phyloP scores from a whole-genome alignment of 1,139 yeast species.

The Geotrichum armillariae region DNA sequence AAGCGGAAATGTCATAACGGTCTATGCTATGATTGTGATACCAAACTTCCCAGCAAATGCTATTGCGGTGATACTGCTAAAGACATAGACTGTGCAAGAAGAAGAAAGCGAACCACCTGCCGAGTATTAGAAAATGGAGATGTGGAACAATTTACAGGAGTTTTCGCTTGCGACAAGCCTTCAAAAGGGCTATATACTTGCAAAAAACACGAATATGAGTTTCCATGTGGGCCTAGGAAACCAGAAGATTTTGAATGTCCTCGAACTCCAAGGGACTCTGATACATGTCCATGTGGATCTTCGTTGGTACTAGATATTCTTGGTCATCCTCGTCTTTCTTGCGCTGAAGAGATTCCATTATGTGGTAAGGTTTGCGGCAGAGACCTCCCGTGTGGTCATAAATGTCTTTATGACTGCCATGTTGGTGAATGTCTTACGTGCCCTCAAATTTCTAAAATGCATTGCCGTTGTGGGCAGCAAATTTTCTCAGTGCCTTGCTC shows the following conservation, averaged over 20 bases:
- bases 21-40: constrained; percentile 72
- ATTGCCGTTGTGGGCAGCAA: constrained; percentile 54
- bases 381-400: constrained; percentile 65
- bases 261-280: constrained; percentile 56
- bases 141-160: constrained; percentile 57
- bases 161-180: constrained; percentile 54
- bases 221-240: constrained; percentile 59
- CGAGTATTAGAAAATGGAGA: constrained; percentile 26
- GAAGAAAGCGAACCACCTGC: constrained; percentile 18
- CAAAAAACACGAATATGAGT: constrained; percentile 59
- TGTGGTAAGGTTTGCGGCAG: constrained; percentile 70
- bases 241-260: constrained; percentile 54
- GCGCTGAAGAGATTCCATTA: constrained; percentile 73
- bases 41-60: constrained; percentile 50
- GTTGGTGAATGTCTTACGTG: constrained; percentile 75
- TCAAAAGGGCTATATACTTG: constrained; percentile 62
- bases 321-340: constrained; percentile 51
- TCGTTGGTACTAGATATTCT: constrained; percentile 42
- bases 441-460: constrained; percentile 43
- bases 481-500: constrained; percentile 63
- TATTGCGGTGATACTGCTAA: constrained; percentile 65
- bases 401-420: constrained; percentile 71
- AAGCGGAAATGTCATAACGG: constrained; percentile 64
- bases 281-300: constrained; percentile 79
- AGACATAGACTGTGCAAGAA: constrained; percentile 28